Evolutionary conservation across 176 grass and related monocot genomes (phyloP).

Genomic region (Otatea glauca): DNA sequence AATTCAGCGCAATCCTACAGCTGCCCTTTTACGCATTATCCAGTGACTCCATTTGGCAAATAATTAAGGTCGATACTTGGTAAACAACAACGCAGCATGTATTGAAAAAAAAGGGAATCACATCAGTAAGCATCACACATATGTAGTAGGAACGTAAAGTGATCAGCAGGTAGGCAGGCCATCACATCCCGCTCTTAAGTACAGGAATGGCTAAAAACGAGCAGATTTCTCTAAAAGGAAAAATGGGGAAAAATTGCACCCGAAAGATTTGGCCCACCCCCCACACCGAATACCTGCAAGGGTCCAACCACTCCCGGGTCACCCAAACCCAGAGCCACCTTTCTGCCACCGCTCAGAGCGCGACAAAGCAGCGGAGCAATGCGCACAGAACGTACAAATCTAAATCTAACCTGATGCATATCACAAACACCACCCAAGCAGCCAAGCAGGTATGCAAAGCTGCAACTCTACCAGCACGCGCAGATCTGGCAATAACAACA

Average conservation of each 20-base stretch:
- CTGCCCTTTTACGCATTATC: neutral
- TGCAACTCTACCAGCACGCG: neutral
- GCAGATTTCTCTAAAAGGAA: constrained; percentile 43
- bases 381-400: neutral
- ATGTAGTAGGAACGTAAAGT: constrained; percentile 19
- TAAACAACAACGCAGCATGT: neutral
- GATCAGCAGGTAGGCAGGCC: neutral
- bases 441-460: constrained; percentile 17
- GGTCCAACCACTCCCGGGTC: neutral
- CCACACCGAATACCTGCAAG: neutral
- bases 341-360: constrained; percentile 38
- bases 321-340: constrained; percentile 31
- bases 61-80: neutral
- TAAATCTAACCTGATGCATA: constrained; percentile 3
- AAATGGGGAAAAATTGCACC: neutral
- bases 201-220: neutral
- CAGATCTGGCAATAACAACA: constrained; percentile 40
- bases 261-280: constrained; percentile 42
- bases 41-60: neutral
- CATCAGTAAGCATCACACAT: constrained; percentile 1
- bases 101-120: neutral
- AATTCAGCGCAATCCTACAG: neutral
- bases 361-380: constrained; percentile 32
- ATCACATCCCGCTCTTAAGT: constrained; percentile 27
- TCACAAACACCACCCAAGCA: neutral